Evolutionary conservation across 2,329 filamentous ascomycete genomes (phyloP), one percentile per base, ranked within the genome.

Genomic region (Thelonectria rubi): DNA sequence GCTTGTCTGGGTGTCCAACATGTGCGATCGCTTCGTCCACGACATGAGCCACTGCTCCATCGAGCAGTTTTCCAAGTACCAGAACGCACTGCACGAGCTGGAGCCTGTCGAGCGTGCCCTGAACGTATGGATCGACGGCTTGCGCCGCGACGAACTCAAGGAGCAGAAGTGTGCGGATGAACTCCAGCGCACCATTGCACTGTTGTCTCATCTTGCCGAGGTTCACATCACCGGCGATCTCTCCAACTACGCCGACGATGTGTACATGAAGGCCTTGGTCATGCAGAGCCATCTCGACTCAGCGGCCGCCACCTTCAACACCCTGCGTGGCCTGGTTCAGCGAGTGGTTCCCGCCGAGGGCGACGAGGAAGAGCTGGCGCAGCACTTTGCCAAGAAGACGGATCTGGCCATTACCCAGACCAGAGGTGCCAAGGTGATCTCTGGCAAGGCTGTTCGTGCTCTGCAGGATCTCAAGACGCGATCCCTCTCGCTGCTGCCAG

Each of bases 71-170:
- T 84, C 86, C 47, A 88, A 83, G 65, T 95, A 93, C 68, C 90
- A 93, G 70, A 89, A 90, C 43, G 91, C 93, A 2, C 78, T 95
- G 60, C 92, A 93, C 69, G 95, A 98, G 76, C 82, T 98, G 52
- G 92, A 97, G 74, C 93, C 94, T 0, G 92, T 98, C 11, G 95
- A 99, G 78, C 86, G 93, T 59, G 91, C 92, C 0, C 79, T 98
- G 51, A 97, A 97, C 72, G 86, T 86, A 57, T 97, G 93, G 87
- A 91, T 98, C 58, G 94, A 97, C 66, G 88, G 88, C 6, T 76
- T 97, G 56, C 89, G 93, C 65, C 88, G 88, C 54, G 93, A 97
- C 68, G 93, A 97, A 58, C 80, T 98, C 50, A 93, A 93, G 76
- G 91, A 94, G 77, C 88, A 90, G 75, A 90, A 92, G 70, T 93